A percentile compares a stretch with the other conserved stretches of the same genome.
These are phyloP conservation scores for Citeromyces matritensis DNA, from an alignment of 805 yeast species.

Conservation along the genomic window DNA sequence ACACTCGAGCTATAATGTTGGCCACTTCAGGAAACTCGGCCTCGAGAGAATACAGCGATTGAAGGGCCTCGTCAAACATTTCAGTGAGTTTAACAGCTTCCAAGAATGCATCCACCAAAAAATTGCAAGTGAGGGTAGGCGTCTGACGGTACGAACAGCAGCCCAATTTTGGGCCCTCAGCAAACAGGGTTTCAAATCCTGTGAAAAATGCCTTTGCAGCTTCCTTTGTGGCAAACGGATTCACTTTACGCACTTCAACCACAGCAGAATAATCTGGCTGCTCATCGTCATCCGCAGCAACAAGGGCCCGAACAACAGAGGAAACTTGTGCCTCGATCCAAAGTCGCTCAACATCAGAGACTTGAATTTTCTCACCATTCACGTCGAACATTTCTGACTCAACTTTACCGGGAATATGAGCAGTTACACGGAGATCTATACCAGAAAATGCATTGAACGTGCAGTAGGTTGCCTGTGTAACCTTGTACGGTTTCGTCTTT, in stretches of 20 bases:
- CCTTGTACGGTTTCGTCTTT: conserved; percentile 52
- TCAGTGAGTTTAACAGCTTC: conserved; percentile 52
- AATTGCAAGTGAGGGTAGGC: conserved; percentile 49
- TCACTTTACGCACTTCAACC: conserved; percentile 72
- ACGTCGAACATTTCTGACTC: conserved; percentile 28
- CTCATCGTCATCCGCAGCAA: conserved; percentile 57
- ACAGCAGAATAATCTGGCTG: conserved; percentile 56
- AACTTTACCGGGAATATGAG: conserved; percentile 64
- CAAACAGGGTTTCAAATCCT: conserved; percentile 54
- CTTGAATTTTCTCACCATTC: conserved; percentile 33
- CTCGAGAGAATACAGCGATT: conserved; percentile 36
- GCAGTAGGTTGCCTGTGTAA: conserved; percentile 57
- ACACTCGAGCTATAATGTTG: conserved; percentile 36
- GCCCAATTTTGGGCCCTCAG: conserved; percentile 55
- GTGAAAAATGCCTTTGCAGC: conserved; percentile 38
- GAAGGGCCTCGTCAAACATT: conserved; percentile 43
- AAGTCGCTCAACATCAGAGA: conserved; percentile 30
- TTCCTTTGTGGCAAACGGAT: conserved; percentile 46
- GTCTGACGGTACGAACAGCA: conserved; percentile 49
- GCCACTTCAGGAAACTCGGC: conserved; percentile 39
- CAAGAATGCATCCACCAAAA: conserved; percentile 63
- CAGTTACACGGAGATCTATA: conserved; percentile 58
- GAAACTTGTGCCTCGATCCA: conserved; percentile 57
- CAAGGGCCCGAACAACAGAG: conserved; percentile 60
- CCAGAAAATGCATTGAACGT: conserved; percentile 45